Conservation (phyloP, 148 eudicot genomes). For the Vaccinium darrowii region DNA sequence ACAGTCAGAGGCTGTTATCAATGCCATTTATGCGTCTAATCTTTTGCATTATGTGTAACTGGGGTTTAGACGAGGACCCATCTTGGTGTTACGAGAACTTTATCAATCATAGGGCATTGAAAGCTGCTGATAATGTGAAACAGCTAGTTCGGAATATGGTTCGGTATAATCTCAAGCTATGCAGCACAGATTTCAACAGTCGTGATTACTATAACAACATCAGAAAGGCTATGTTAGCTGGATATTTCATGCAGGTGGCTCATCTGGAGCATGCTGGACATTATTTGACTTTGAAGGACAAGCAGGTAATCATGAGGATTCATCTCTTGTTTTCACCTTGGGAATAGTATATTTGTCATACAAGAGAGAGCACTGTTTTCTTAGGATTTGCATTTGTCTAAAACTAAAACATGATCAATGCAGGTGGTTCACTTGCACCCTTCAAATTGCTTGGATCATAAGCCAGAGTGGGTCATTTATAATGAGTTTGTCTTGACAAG, state of each 20-base stretch:
- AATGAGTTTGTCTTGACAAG: constrained; percentile 91
- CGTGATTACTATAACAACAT: constrained; percentile 89
- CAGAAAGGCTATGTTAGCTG: constrained; percentile 96
- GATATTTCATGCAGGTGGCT: constrained; percentile 98
- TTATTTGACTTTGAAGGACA: constrained; percentile 90
- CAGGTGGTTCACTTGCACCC: constrained; percentile 96
- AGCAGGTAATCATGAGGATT: constrained; percentile 54
- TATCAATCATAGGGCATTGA: constrained; percentile 69
- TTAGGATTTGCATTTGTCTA: neutral
- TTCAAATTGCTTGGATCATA: constrained; percentile 91
- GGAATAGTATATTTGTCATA: neutral
- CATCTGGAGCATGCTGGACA: constrained; percentile 90
- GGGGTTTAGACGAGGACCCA: constrained; percentile 72
- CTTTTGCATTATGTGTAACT: neutral
- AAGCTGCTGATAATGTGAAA: constrained; percentile 91
- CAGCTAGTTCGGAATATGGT: constrained; percentile 89
- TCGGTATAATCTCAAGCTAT: constrained; percentile 75
- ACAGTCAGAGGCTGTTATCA: too few relatives aligned
- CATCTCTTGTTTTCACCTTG: neutral
- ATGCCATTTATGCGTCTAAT: neutral
- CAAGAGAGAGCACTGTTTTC: neutral
- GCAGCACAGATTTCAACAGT: constrained; percentile 95
- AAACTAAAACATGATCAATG: neutral
- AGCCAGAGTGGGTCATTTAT: constrained; percentile 98
- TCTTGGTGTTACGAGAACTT: constrained; percentile 95